Base-by-base conservation (phyloP, 2,329 filamentous ascomycete species). In the Colletotrichum musae region DNA sequence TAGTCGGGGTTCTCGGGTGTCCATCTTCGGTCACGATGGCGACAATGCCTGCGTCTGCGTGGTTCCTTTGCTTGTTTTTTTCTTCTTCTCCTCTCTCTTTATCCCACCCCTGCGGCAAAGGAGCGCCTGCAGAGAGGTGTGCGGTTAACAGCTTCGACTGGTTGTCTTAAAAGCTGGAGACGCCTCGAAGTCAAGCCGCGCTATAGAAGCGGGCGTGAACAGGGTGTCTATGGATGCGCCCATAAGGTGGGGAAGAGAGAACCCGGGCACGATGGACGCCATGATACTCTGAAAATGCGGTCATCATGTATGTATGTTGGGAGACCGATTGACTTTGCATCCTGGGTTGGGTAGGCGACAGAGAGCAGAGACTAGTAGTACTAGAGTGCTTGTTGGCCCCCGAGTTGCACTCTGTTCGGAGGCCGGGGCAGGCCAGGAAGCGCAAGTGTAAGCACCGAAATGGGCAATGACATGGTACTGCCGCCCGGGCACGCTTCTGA, bases 241-340 rank as follows among this genome's bases (percentile, higher is more conserved):
- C 26, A 53, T 36, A 58, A 18, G 58, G 64, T 68, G 68, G 52
- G 45, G 64, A 68, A 54, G 52, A 10, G 52, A 10, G 41, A 36
- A 43, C 26, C 45, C 28, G 45, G 67, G 26, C 52, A 56, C 32
- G 36, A 36, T 51, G 52, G 36, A 62, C 63, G 45, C 67, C 57
- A 69, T 70, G 68, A 63, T 58, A 56, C 39, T 68, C 53, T 50
- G 64, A 41, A 68, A 52, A 70, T 68, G 68, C 68, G 68, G 68
- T 70, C 68, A 68, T 70, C 68, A 67, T 68, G 64, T 66, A 58
- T 39, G 68, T 4, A 24, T 24, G 21, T 24, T 57, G 63, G 56
- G 58, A 70, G 51, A 48, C 50, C 58, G 52, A 58, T 68, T 58
- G 58, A 70, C 52, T 54, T 54, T 18, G 47, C 51, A 39, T 52